A percentile compares a stretch with the other conserved stretches of the same genome.
Conservation (phyloP, 371 early-diverging fungal genomes). For the Umbelopsis sp. region DNA sequence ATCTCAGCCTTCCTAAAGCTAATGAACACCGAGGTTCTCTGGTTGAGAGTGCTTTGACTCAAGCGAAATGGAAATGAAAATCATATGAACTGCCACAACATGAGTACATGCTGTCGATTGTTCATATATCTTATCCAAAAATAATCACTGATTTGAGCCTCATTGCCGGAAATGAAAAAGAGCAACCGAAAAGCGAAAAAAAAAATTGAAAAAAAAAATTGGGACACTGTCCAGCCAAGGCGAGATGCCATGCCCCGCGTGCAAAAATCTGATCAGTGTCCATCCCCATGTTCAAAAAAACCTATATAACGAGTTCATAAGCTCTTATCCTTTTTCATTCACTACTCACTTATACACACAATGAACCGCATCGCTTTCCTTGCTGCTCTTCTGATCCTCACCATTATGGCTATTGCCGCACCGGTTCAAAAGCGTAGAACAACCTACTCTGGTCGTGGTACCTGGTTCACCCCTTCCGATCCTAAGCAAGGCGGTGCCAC, state of each 20-base stretch:
- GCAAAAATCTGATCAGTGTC: background rate
- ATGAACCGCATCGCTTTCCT: conserved; percentile 2
- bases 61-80: too few relatives aligned
- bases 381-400: background rate
- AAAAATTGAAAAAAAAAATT: too few relatives aligned
- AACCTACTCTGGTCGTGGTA: conserved; percentile 30
- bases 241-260: background rate
- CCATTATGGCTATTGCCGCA: background rate
- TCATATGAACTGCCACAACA: background rate
- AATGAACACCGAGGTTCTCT: background rate
- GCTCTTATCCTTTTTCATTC: too few relatives aligned
- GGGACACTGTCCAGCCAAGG: background rate
- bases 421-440: conserved; percentile 14
- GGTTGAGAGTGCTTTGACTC: too few relatives aligned
- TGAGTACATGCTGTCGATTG: conserved; percentile 1
- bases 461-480: conserved; percentile 31
- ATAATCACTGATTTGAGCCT: background rate
- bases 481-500: conserved; percentile 27
- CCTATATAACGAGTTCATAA: too few relatives aligned
- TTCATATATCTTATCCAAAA: background rate
- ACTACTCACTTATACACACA: background rate
- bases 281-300: background rate
- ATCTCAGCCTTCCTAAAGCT: conserved; percentile 8
- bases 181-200: too few relatives aligned
- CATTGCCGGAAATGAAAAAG: conserved; percentile 9